Base-by-base conservation (phyloP, 1,284 basidiomycete species). In the Boletellus deceptivus region DNA sequence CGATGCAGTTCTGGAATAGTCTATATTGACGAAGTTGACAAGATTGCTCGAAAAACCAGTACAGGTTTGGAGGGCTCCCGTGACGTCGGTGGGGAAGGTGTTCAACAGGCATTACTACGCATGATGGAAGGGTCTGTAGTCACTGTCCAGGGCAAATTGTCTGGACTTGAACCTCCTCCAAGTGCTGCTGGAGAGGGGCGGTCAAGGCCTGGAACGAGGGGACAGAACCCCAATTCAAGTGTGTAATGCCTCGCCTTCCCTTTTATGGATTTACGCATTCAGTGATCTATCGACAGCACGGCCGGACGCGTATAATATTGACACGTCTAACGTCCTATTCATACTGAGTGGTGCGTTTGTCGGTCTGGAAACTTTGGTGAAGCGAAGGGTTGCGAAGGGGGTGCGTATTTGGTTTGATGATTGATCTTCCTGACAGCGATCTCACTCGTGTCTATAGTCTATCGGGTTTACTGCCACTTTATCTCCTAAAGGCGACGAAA, bases 21-120 rank as follows among this genome's bases (percentile, higher is more conserved):
- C 18, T 96, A 95, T 67, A 95, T 98, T 46, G 96, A 98, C 63
- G 96, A 98, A 72, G 77, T 95, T 2, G 95, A 98, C 72, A 98
- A 98, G 72, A 84, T 98, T 48, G 89, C 91, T 3, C 79, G 86
- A 35, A 87, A 84, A 52, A 73, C 79, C n/a, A 70, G 77, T 24
- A 75, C 78, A 11, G 85, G 88, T 13, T 72, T 74, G 20, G 88
- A 91, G 60, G 80, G 86, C 4, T 86, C 89, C 1, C 84, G 93
- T 45, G 96, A 98, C 65, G 94, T 98, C 0, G 89, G 92, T 18
- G 95, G 95, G 5, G 94, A 97, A 75, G 95, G 95, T 33, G 95
- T 98, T 3, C 95, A 98, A 63, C 95, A 98, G 69, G 83, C 92
- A 10, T 76, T 98, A 20, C 75, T 98, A 1, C 80, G 93, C 43